Evolutionary conservation across 2,329 filamentous ascomycete species (phyloP), one percentile per base, ranked within the genome.

Genomic region (Scorias spongiosa): DNA sequence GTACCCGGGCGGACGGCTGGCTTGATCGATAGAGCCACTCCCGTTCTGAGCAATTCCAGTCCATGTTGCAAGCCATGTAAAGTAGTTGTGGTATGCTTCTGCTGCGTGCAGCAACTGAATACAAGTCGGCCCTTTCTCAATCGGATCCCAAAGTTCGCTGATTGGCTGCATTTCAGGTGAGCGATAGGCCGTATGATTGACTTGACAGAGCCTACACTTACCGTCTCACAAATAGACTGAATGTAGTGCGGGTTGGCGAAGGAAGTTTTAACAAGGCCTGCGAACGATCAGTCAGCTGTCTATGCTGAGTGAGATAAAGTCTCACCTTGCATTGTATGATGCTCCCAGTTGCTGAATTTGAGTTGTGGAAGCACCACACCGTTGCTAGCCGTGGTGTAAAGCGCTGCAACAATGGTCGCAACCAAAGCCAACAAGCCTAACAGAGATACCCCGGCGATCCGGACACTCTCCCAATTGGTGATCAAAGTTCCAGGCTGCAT

Each of bases 371-470:
- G 72, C 0, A 89, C 81, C 60, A 89, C 66, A 8, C 82, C 78
- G 49, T 85, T 80, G 0, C 81, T 81, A 0, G 84, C 84, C 2
- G 82, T 82, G 0, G 81, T 85, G 56, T 88, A 91, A 5, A 89
- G 69, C 53, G 81, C 77, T 0, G 79, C 75, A 1, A 77, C 67
- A 2, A 86, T 47, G 0, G 82, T 77, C 2, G 80, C 79, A 1
- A 75, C 63, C 11, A 89, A 59, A 0, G 80, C 75, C 2, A 86
- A 54, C 1, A 70, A 56, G 0, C 84, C 84, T 1, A 88, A 63
- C 0, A 83, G 51, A 0, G 79, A 81, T 1, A 74, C 49, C 0
- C 69, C 78, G 0, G 80, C 79, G 46, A 81, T 79, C 5, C 72
- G 70, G 1, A 87, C 64, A 3, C 73, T 74, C 48, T 80, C 70